Evolutionary conservation across 1,284 basidiomycete genomes (phyloP), one percentile per base, ranked within the genome.

Genomic region (Pseudozyma sp.): DNA sequence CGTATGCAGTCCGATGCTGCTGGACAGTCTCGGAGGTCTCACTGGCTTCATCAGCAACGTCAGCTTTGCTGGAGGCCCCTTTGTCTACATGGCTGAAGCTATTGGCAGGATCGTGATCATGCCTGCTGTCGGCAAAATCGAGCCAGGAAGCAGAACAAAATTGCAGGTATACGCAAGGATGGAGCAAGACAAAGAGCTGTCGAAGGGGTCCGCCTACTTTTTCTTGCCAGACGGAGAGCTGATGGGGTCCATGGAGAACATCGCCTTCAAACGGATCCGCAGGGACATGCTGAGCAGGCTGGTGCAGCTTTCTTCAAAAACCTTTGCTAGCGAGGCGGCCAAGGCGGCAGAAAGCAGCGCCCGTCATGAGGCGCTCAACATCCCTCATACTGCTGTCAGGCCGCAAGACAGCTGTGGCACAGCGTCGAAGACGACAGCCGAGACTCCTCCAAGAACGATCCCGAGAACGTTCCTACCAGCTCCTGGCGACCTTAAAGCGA

Each of bases 41-140:
- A 68, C 75, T 7, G 75, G 75, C 48, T 77, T 77, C 47, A 74
- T 77, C 59, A 64, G 64, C 65, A 77, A 77, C 19, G 71, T 77
- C 4, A 55, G 64, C 31, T 65, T 77, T 24, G 75, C 71, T 5
- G 63, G 62, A 11, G 64, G 60, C 4, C 50, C 54, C 17, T 60
- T 57, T 16, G 64, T 77, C 24, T 74, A 71, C 55, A 77, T 77
- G 62, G 75, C 71, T 3, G 65, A 77, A 11, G 68, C 60, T 7
- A 74, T 77, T 39, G 68, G 68, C 34, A 44, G 61, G 24, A 64
- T 75, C 19, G 64, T 56, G 5, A 60, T 57, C 16, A 62, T 60
- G 60, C 62, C 65, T 10, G 47, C 33, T 3, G 31, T 74, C 17
- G 50, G 52, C 14, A 46, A 52, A 49, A 29, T 71, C 10, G 47